Percentiles rank a stretch among this genome's conserved stretches.
phyloP scores from a whole-genome alignment of 2,329 filamentous ascomycete species.

The Fusarium guadeloupense region DNA sequence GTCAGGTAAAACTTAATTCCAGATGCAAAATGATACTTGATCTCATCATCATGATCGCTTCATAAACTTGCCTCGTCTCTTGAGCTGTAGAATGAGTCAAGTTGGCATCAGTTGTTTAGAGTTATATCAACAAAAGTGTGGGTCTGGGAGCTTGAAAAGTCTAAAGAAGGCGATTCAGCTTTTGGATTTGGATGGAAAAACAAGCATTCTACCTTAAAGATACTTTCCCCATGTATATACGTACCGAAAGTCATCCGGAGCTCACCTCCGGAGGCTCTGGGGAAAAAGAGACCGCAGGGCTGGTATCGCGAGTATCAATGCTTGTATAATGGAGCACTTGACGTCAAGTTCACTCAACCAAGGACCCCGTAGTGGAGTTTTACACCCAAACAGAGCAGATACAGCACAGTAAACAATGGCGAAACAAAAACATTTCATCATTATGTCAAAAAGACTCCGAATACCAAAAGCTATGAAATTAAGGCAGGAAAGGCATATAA shows the following conservation, averaged over 20 bases:
- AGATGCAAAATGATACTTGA: background rate
- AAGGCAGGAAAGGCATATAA: conserved; percentile 4
- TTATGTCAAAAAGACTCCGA: background rate
- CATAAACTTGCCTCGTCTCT: background rate
- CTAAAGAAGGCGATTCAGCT: conserved; percentile 1
- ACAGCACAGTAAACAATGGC: background rate
- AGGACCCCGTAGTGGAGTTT: conserved; percentile 3
- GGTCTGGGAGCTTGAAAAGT: conserved; percentile 1
- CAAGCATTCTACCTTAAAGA: background rate
- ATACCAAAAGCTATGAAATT: too few species aligned
- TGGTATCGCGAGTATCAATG: background rate
- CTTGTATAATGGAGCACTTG: conserved; percentile 17
- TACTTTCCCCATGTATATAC: background rate
- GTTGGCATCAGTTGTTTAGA: background rate
- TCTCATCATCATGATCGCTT: background rate
- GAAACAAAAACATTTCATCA: conserved; percentile 9
- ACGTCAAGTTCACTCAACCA: conserved; percentile 26
- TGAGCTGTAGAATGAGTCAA: background rate
- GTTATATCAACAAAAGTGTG: conserved; percentile 2
- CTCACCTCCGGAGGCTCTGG: conserved; percentile 21
- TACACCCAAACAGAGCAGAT: background rate
- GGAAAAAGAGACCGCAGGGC: background rate
- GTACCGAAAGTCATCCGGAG: conserved; percentile 4
- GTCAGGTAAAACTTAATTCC: background rate
- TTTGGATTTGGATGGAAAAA: background rate